A percentile compares a stretch with the other conserved stretches of the same genome.
Evolutionary conservation across 495 filamentous ascomycete genomes (phyloP).

Genomic region (Aspergillus campestris): DNA sequence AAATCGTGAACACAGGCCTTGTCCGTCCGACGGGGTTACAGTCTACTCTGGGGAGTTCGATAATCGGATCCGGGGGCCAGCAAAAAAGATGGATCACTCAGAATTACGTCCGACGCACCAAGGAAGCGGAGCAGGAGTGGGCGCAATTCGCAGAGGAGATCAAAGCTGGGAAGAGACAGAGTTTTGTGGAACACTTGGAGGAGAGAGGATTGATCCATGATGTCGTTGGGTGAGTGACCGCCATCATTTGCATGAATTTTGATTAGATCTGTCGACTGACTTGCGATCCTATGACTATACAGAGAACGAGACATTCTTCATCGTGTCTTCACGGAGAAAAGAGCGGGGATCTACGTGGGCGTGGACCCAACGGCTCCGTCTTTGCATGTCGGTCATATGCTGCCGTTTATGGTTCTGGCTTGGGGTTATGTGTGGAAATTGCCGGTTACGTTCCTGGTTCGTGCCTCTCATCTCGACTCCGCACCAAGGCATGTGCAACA

Average conservation of each 20-base stretch:
- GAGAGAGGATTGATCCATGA: constrained; percentile 74
- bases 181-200: constrained; percentile 62
- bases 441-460: constrained; percentile 58
- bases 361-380: constrained; percentile 89
- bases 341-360: constrained; percentile 77
- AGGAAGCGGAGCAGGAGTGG: constrained; percentile 51
- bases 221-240: constrained; percentile 62
- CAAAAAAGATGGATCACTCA: constrained; percentile 43
- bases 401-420: constrained; percentile 88
- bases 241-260: background rate
- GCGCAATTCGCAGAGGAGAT: constrained; percentile 46
- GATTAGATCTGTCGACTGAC: constrained; percentile 1
- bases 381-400: constrained; percentile 84
- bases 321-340: constrained; percentile 56
- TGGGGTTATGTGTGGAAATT: constrained; percentile 89
- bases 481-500: background rate
- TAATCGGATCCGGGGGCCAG: background rate
- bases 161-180: constrained; percentile 48
- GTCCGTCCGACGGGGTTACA: constrained; percentile 10
- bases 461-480: constrained; percentile 5
- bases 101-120: constrained; percentile 41
- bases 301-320: constrained; percentile 59
- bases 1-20: constrained; percentile 9
- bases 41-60: constrained; percentile 3
- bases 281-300: constrained; percentile 7